Evolutionary conservation across 2,329 filamentous ascomycete genomes (phyloP), one percentile per base, ranked within the genome.

Genomic region (Talaromyces sp.): DNA sequence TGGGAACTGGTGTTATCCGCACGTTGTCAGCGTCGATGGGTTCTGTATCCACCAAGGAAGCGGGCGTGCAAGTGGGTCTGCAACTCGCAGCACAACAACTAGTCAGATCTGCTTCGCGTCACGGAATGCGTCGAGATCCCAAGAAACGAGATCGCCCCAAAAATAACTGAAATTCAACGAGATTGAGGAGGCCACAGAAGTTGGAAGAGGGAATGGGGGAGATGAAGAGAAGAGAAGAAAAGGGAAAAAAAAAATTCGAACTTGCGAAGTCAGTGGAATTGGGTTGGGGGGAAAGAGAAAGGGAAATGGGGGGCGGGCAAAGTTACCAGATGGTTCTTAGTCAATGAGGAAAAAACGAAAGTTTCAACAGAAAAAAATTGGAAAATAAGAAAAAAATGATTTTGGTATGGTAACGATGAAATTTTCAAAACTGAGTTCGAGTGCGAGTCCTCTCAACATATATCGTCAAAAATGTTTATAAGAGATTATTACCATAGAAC

Each of bases 1-100:
- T 72, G 70, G 69, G 66, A 70, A 71, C 66, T 68, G 65, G 56
- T 44, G 51, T 71, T 72, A 72, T 71, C 70, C 70, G 70, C 70
- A 72, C 69, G 70, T 71, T 70, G 70, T 71, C 61, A 68, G 58
- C 64, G 63, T 66, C 61, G 64, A 69, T 68, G 67, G 58, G 66
- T 67, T 67, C 62, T 69, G 70, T 67, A 72, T 73, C 70, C 70
- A 73, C 70, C 65, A 67, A 60, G 58, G 64, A 69, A 66, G 67
- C 66, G 66, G 58, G 67, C 69, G 66, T 69, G 64, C 52, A 66
- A 66, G 70, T 72, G 70, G 70, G 70, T 72, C 70, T 71, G 30
- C 42, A 44, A 51, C 51, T 53, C 58, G 60, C 58, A 60, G 60
- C 57, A 66, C 63, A 68, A 70, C 65, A 64, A 67, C 64, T 67